Percentiles rank a stretch among this genome's conserved stretches.
phyloP scores from a whole-genome alignment of 2,329 filamentous ascomycete genomes.

The Blastomyces parvus region DNA sequence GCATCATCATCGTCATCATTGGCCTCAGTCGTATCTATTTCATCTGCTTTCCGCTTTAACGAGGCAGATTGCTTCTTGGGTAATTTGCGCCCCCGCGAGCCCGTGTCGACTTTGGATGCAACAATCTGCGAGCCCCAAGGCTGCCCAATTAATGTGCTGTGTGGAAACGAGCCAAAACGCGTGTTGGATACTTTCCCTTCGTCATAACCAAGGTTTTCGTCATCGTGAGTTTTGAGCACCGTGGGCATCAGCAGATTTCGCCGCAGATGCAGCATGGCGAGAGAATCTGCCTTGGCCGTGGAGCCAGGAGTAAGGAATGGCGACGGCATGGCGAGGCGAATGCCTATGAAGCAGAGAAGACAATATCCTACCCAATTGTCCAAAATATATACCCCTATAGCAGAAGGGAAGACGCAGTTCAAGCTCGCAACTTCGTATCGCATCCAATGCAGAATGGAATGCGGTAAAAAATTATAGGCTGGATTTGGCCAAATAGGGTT shows the following conservation, averaged over 20 bases:
- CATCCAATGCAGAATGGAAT: too few species aligned
- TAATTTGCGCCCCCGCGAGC: conserved; percentile 65
- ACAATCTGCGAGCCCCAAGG: conserved; percentile 89
- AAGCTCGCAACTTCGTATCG: not conserved
- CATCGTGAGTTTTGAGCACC: conserved; percentile 54
- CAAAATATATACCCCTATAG: not conserved
- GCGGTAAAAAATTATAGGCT: not conserved
- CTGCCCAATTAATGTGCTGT: conserved; percentile 63
- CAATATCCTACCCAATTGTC: not conserved
- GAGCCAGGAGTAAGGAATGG: conserved; percentile 68
- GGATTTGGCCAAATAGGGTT: conserved; percentile 6
- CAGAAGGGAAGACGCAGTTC: not conserved
- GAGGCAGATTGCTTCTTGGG: conserved; percentile 22
- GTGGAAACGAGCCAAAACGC: conserved; percentile 82
- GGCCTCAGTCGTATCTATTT: conserved; percentile 29
- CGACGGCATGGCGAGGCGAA: conserved; percentile 41
- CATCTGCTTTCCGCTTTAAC: conserved; percentile 21
- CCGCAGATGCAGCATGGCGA: conserved; percentile 80
- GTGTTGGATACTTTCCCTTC: conserved; percentile 80
- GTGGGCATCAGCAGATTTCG: conserved; percentile 75
- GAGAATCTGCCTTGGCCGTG: conserved; percentile 51
- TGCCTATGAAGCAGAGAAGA: not conserved
- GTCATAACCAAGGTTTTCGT: conserved; percentile 59
- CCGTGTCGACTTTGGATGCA: conserved; percentile 82
- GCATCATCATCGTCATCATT: conserved; percentile 23